These are phyloP conservation scores for Pseudoperonospora humuli DNA, from an alignment of 352 stramenopile species.

Conservation along the genomic window DNA sequence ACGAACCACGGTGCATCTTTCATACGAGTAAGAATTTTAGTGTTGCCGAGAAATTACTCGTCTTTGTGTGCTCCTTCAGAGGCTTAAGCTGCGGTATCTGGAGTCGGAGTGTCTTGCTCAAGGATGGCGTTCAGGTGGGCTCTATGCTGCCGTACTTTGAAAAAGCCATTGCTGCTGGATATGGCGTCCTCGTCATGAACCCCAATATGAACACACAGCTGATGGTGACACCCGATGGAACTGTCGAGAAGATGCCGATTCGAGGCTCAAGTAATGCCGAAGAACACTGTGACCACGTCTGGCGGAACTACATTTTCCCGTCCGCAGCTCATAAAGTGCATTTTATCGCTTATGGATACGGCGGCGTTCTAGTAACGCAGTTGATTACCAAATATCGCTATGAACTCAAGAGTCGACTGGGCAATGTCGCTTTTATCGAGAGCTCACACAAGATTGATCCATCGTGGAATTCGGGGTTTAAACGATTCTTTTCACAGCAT, in stretches of 20 bases:
- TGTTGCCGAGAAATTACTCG: slow-evolving; percentile 66
- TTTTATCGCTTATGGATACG: slow-evolving; percentile 85
- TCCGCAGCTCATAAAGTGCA: slow-evolving; percentile 78
- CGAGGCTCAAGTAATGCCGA: slow-evolving; percentile 73
- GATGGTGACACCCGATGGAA: slow-evolving; percentile 51
- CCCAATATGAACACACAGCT: slow-evolving; percentile 87
- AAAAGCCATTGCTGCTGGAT: slow-evolving; percentile 60
- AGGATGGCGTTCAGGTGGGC: slow-evolving; percentile 82
- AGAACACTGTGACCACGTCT: slow-evolving; percentile 86
- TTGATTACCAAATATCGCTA: slow-evolving; percentile 75
- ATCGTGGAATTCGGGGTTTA: slow-evolving; percentile 62
- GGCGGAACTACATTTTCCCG: slow-evolving; percentile 82
- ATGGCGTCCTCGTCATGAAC: slow-evolving; percentile 84
- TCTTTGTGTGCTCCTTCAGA: slow-evolving; percentile 77
- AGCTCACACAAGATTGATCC: slow-evolving; percentile 75
- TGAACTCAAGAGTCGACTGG: slow-evolving; percentile 72
- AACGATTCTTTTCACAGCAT: slow-evolving; percentile 76
- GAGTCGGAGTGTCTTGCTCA: slow-evolving; percentile 75
- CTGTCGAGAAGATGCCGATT: slow-evolving; percentile 72
- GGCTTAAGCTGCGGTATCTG: slow-evolving; percentile 83
- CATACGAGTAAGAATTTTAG: slow-evolving; percentile 73
- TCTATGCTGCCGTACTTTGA: slow-evolving; percentile 87
- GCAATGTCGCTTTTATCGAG: slow-evolving; percentile 84
- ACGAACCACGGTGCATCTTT: slow-evolving; percentile 74
- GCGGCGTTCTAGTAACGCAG: slow-evolving; percentile 66